These are phyloP conservation scores for Dactylellina sp. DNA, from an alignment of 2,329 filamentous ascomycete species.

Conservation along the genomic window DNA sequence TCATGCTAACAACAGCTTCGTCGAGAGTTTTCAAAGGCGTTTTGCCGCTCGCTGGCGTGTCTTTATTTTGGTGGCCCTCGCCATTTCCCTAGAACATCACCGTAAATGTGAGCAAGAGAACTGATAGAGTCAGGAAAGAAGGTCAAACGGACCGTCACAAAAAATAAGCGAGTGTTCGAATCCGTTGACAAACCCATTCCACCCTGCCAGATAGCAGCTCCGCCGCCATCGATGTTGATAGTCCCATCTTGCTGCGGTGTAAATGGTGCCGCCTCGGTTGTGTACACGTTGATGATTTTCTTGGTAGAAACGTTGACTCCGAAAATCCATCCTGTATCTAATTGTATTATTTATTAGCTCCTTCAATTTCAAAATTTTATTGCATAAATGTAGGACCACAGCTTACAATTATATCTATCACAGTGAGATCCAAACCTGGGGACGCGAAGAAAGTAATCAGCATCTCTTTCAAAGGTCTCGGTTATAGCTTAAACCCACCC, in stretches of 20 bases:
- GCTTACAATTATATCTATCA: constrained; percentile 68
- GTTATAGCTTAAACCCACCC: constrained; percentile 59
- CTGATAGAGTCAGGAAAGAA: background rate
- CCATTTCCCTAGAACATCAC: constrained; percentile 54
- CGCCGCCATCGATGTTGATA: constrained; percentile 63
- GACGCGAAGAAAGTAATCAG: background rate
- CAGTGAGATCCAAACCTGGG: constrained; percentile 69
- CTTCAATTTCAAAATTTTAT: too few relatives aligned
- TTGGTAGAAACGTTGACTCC: constrained; percentile 66
- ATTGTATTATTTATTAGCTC: background rate
- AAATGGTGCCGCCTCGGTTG: constrained; percentile 65
- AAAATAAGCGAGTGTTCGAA: constrained; percentile 61
- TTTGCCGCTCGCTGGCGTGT: constrained; percentile 62
- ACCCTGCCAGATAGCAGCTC: constrained; percentile 63
- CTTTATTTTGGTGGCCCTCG: constrained; percentile 61
- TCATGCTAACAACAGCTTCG: constrained; percentile 65
- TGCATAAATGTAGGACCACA: too few relatives aligned
- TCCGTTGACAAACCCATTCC: constrained; percentile 63
- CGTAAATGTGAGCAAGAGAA: background rate
- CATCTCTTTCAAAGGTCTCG: background rate
- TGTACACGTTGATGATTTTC: constrained; percentile 63
- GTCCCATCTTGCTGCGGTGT: constrained; percentile 61
- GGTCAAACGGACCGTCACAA: constrained; percentile 57
- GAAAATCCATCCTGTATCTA: constrained; percentile 68
- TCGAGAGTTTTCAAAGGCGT: constrained; percentile 64